A percentile compares a stretch with the other conserved stretches of the same genome.
Conservation (phyloP, 306 rosid genomes). For the Hippophae rhamnoides region DNA sequence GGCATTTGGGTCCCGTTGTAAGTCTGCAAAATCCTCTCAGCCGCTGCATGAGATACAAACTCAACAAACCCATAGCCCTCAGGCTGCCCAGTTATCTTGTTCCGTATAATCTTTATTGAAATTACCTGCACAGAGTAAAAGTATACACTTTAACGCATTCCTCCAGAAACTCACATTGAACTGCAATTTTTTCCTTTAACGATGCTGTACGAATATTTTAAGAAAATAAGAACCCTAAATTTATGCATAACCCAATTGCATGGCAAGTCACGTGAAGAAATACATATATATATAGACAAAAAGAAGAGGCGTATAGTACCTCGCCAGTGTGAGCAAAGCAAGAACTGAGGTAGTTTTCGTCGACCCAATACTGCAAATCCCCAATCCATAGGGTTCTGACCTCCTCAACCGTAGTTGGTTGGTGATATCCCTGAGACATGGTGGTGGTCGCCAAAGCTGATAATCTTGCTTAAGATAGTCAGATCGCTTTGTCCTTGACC, state of each 20-base stretch:
- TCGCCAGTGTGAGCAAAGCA: slow-evolving; percentile 87
- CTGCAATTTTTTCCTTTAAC: neutral
- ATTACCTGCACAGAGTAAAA: slow-evolving; percentile 32
- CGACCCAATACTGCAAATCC: slow-evolving; percentile 89
- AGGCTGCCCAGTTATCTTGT: slow-evolving; percentile 73
- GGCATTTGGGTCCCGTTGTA: slow-evolving; percentile 86
- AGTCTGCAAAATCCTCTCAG: slow-evolving; percentile 64
- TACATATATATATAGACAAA: neutral
- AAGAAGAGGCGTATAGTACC: slow-evolving; percentile 22
- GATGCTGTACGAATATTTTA: too few relatives aligned
- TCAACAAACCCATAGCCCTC: slow-evolving; percentile 90
- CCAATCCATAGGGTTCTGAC: slow-evolving; percentile 92
- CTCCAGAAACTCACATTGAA: neutral
- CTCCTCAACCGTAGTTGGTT: slow-evolving; percentile 51
- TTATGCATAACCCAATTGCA: neutral
- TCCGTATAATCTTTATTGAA: slow-evolving; percentile 81
- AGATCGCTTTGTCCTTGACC: too few relatives aligned
- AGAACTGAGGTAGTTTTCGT: slow-evolving; percentile 55
- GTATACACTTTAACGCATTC: slow-evolving; percentile 2
- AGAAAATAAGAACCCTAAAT: neutral
- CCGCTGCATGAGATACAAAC: slow-evolving; percentile 77
- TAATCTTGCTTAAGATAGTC: too few relatives aligned
- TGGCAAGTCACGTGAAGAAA: neutral
- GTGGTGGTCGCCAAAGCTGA: slow-evolving; percentile 17
- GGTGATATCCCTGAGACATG: slow-evolving; percentile 28